Conservation (phyloP, 2,329 filamentous ascomycete species). For the Pyricularia sp. region DNA sequence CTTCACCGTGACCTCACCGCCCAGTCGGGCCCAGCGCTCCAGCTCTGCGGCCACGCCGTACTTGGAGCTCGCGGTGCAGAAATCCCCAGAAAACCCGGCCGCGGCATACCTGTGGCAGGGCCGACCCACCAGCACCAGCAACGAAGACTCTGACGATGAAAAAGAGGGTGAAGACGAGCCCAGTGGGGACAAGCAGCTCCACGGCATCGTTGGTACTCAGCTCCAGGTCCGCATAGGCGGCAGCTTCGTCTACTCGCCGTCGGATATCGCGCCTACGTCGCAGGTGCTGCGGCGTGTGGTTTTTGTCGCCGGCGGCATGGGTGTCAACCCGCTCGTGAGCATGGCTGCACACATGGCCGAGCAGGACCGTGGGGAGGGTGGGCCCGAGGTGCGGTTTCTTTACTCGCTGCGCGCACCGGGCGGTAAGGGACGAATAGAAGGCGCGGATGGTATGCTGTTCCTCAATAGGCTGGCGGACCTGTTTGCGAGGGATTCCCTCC, state of each 20-base stretch:
- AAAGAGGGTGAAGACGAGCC: background rate
- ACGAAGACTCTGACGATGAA: background rate
- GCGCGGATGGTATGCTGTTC: slow-evolving; percentile 30
- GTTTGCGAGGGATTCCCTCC: slow-evolving; percentile 23
- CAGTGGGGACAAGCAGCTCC: background rate
- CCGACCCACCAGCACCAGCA: slow-evolving; percentile 13
- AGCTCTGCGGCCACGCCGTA: slow-evolving; percentile 24
- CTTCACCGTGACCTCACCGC: slow-evolving; percentile 76
- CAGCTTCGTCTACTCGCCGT: slow-evolving; percentile 66
- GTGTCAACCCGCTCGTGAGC: slow-evolving; percentile 69
- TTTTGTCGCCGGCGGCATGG: slow-evolving; percentile 70
- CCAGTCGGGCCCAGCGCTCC: slow-evolving; percentile 16
- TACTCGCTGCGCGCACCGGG: slow-evolving; percentile 39
- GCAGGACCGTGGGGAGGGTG: slow-evolving; percentile 5
- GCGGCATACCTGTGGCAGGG: slow-evolving; percentile 64
- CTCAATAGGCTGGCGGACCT: slow-evolving; percentile 30
- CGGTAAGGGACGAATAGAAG: slow-evolving; percentile 11
- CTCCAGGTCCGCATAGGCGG: slow-evolving; percentile 65
- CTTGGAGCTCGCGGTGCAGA: slow-evolving; percentile 68
- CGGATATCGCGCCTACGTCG: slow-evolving; percentile 18
- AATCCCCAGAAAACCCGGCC: slow-evolving; percentile 55
- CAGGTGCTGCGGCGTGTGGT: slow-evolving; percentile 43
- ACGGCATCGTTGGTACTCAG: slow-evolving; percentile 40
- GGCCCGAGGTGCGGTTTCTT: slow-evolving; percentile 41
- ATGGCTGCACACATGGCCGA: slow-evolving; percentile 51